Base-by-base conservation (phyloP, 768 basidiomycete genomes). In the Asterophora parasitica region DNA sequence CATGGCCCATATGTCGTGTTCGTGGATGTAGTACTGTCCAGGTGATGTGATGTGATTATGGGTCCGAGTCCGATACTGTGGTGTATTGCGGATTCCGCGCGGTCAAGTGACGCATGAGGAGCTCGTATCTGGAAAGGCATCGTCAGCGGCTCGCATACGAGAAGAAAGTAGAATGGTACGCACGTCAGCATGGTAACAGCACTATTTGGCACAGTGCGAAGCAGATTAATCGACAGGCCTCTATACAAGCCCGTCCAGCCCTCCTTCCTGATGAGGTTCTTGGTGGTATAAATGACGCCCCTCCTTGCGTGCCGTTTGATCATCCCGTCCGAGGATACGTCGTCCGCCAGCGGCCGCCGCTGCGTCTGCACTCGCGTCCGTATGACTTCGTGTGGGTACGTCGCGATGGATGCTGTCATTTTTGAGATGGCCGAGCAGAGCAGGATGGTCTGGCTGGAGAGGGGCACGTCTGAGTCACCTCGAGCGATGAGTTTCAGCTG, bases 351-450 rank as follows among this genome's bases (percentile, higher is more conserved):
- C 37, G 81, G 85, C 43, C 81, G 78, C 49, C 79, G 75, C 57
- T 85, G 81, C 3, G 95, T 94, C 66, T 99, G 96, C 40, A 98
- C 69, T 4, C 95, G 82, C n/a, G 96, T 98, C n/a, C 96, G 88
- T 30, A 99, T 77, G 36, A 99, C 96, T 66, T 99, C 96, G 68
- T 99, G 96, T 1, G 96, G 96, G 64, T 99, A 99, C 28, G 96
- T 98, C 31, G 86, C 88, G 15, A 97, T 71, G 13, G 92, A 93
- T 7, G 96, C 96, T 1, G 89, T 84, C 89, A 97, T 96, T 65
- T 99, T 99, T 16, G 93, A 87, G 20, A 82, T 69, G n/a, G 89
- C 91, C 13, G 92, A 94, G 71, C 93, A 98, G 15, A 85, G 65
- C 12, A 99, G 82, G 54, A 98, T 94, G 16, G 81, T 72, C 40